These are phyloP conservation scores for Debaryomyces coudertii DNA, from an alignment of 1,139 yeast genomes.

Conservation along the genomic window DNA sequence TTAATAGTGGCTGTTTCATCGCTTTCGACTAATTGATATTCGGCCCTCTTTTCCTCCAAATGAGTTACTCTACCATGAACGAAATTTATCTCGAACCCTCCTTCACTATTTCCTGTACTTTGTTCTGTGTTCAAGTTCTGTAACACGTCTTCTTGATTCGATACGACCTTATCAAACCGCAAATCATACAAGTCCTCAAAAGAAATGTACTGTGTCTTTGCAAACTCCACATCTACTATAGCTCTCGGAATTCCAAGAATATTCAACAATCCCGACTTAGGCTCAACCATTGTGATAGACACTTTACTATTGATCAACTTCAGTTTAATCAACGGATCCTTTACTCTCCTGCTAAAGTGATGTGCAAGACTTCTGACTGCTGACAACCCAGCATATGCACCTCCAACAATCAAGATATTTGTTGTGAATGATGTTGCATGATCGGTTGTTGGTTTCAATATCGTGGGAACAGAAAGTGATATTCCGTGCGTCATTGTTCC, in stretches of 20 bases:
- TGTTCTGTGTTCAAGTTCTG: neutral
- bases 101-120: conserved; percentile 8
- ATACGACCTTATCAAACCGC: conserved; percentile 24
- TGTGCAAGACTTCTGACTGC: conserved; percentile 41
- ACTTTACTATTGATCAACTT: conserved; percentile 8
- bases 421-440: conserved; percentile 17
- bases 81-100: conserved; percentile 25
- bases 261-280: conserved; percentile 48
- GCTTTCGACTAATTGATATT: conserved; percentile 18
- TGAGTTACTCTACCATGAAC: conserved; percentile 36
- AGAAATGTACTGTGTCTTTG: conserved; percentile 40
- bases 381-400: conserved; percentile 54
- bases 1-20: conserved; percentile 22
- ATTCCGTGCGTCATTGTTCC: conserved; percentile 1
- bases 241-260: conserved; percentile 48
- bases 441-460: conserved; percentile 3
- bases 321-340: conserved; percentile 4
- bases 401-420: conserved; percentile 53
- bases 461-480: conserved; percentile 8
- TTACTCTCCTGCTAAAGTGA: conserved; percentile 19
- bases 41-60: conserved; percentile 23
- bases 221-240: conserved; percentile 43
- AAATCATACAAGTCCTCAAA: conserved; percentile 28
- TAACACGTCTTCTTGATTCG: conserved; percentile 19
- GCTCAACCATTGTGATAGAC: conserved; percentile 42